Evolutionary conservation across 1,284 basidiomycete species (phyloP).

Genomic region (Apiotrichum gracile): DNA sequence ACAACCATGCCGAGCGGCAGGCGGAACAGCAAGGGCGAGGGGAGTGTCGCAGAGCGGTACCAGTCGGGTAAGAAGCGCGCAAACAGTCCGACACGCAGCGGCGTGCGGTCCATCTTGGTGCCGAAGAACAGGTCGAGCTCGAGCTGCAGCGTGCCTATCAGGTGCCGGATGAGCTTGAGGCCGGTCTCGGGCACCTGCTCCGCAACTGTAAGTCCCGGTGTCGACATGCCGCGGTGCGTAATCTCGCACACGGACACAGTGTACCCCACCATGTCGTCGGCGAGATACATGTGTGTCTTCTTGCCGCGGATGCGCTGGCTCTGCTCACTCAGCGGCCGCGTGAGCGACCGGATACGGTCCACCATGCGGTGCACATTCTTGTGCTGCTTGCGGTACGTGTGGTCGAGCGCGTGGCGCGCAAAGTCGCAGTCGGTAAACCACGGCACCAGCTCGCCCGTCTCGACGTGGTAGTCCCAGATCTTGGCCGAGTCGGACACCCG

Average conservation of each 20-base stretch:
- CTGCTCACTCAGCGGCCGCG: slow-evolving; percentile 42
- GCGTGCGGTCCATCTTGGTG: slow-evolving; percentile 56
- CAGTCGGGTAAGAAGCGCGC: slow-evolving; percentile 82
- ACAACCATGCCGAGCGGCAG: slow-evolving; percentile 82
- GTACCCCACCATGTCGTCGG: slow-evolving; percentile 84
- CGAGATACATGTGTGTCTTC: slow-evolving; percentile 62
- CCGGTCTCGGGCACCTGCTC: slow-evolving; percentile 74
- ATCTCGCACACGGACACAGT: slow-evolving; percentile 78
- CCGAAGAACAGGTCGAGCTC: slow-evolving; percentile 45
- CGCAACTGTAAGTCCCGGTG: slow-evolving; percentile 51
- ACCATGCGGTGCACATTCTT: slow-evolving; percentile 36
- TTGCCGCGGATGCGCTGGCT: slow-evolving; percentile 39
- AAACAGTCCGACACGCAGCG: slow-evolving; percentile 72
- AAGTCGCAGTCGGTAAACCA: slow-evolving; percentile 43
- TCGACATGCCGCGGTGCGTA: slow-evolving; percentile 62
- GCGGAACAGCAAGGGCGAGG: slow-evolving; percentile 70
- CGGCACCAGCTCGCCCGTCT: slow-evolving; percentile 44
- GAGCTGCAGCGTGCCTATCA: slow-evolving; percentile 58
- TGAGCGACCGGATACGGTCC: slow-evolving; percentile 35
- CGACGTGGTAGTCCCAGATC: slow-evolving; percentile 46
- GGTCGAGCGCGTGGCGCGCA: slow-evolving; percentile 23
- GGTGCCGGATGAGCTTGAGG: slow-evolving; percentile 66
- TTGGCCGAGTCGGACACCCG: slow-evolving; percentile 38
- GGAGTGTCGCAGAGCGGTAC: slow-evolving; percentile 68
- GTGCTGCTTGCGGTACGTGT: slow-evolving; percentile 22